Evolutionary conservation across 441 rosid genomes (phyloP).

Genomic region (Erodium trifolium): DNA sequence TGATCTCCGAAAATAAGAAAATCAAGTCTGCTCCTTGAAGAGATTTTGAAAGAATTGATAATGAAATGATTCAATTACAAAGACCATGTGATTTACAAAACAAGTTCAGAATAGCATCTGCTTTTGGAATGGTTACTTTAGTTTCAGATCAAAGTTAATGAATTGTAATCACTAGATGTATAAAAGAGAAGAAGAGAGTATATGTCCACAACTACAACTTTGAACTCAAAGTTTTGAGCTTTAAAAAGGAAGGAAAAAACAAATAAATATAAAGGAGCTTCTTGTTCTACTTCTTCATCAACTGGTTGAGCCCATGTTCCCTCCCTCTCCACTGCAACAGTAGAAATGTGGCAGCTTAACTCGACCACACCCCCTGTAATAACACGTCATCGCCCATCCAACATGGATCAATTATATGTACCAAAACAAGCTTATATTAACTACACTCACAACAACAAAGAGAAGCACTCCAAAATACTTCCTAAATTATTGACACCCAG

Average conservation of each 20-base stretch:
- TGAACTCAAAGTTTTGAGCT: neutral
- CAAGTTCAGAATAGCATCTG: neutral
- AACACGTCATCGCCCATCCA: too few relatives aligned
- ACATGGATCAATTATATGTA: too few relatives aligned
- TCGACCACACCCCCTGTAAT: slow-evolving; percentile 62
- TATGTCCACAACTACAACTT: neutral
- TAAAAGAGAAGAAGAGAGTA: neutral
- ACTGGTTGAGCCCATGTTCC: slow-evolving; percentile 17
- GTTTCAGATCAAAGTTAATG: neutral
- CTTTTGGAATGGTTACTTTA: too few relatives aligned
- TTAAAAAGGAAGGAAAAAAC: neutral
- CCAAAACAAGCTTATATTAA: too few relatives aligned
- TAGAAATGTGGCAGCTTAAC: slow-evolving; percentile 80
- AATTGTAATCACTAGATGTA: neutral
- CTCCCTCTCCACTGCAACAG: slow-evolving; percentile 77
- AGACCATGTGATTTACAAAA: neutral
- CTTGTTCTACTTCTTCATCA: neutral
- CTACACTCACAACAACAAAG: too few relatives aligned
- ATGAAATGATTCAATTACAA: too few relatives aligned
- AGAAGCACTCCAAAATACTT: too few relatives aligned
- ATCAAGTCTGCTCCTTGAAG: too few relatives aligned
- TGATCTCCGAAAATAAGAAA: too few relatives aligned
- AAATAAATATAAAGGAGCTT: neutral
- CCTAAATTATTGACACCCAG: neutral
- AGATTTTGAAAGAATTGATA: too few relatives aligned